Conservation (phyloP, 2,329 filamentous ascomycete genomes). For the Neofusicoccum cordaticola region DNA sequence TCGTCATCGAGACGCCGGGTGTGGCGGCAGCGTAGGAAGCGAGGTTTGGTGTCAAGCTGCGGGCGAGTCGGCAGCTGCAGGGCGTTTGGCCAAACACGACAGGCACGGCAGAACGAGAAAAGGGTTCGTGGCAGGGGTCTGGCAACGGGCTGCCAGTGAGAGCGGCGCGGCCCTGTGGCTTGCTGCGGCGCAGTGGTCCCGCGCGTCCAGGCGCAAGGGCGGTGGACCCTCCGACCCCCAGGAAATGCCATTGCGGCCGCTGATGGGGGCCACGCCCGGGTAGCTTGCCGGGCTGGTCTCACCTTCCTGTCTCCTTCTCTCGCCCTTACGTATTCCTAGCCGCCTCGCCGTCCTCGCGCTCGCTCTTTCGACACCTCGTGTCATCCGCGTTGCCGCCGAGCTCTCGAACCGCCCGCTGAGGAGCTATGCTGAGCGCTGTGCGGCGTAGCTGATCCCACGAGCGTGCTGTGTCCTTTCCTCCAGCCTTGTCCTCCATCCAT, state of each 20-base stretch:
- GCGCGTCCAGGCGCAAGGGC: slow-evolving; percentile 4
- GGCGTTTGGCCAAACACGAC: too few relatives aligned
- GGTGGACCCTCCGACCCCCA: not conserved
- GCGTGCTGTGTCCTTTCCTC: not conserved
- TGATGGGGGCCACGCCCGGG: not conserved
- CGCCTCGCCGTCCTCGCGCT: not conserved
- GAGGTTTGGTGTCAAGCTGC: not conserved
- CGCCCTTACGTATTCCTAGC: not conserved
- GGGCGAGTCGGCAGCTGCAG: too few relatives aligned
- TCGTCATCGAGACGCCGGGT: not conserved
- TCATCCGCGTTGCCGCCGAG: not conserved
- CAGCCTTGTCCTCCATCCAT: not conserved
- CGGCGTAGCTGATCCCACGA: not conserved
- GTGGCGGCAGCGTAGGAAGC: not conserved
- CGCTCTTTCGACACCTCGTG: not conserved
- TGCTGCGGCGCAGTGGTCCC: not conserved
- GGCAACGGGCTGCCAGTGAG: too few relatives aligned
- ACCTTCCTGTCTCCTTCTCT: not conserved
- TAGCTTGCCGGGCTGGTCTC: not conserved
- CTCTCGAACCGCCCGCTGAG: not conserved
- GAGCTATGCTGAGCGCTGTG: not conserved
- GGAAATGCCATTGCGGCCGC: not conserved
- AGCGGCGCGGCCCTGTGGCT: not conserved
- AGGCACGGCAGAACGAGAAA: too few relatives aligned
- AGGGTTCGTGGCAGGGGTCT: not conserved